phyloP scores from a whole-genome alignment of 1,139 yeast genomes.

The Pichia sp. region DNA sequence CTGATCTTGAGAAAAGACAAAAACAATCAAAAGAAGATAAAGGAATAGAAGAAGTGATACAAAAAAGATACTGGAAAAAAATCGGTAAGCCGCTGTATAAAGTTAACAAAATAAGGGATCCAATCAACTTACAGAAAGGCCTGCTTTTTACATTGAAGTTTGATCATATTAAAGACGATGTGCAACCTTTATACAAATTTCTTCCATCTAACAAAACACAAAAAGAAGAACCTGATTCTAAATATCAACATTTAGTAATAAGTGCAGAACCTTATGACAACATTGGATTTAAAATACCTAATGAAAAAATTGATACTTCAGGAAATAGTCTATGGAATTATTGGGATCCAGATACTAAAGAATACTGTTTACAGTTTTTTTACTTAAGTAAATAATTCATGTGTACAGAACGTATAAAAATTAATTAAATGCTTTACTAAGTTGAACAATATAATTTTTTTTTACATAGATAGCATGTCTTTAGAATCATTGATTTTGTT shows the following conservation, averaged over 20 bases:
- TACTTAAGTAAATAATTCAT: slow-evolving; percentile 28
- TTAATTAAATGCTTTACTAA: too few relatives aligned
- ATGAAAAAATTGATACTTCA: slow-evolving; percentile 46
- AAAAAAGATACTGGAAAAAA: slow-evolving; percentile 48
- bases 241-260: slow-evolving; percentile 60
- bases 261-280: slow-evolving; percentile 85
- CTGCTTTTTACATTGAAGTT: slow-evolving; percentile 51
- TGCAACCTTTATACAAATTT: slow-evolving; percentile 56
- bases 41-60: slow-evolving; percentile 15
- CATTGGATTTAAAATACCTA: slow-evolving; percentile 63
- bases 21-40: slow-evolving; percentile 16
- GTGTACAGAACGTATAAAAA: neutral
- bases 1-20: slow-evolving; percentile 38
- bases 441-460: too few relatives aligned
- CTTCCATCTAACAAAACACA: slow-evolving; percentile 72
- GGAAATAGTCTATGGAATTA: slow-evolving; percentile 55
- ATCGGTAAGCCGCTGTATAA: slow-evolving; percentile 72
- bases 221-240: slow-evolving; percentile 38
- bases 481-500: slow-evolving; percentile 29
- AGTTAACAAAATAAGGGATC: slow-evolving; percentile 61
- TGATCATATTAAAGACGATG: slow-evolving; percentile 42
- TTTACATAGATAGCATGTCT: slow-evolving; percentile 5
- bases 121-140: slow-evolving; percentile 52
- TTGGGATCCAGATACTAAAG: slow-evolving; percentile 65
- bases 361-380: slow-evolving; percentile 63